phyloP scores from a whole-genome alignment of 2,329 filamentous ascomycete species.

The Ceratocystis variospora region DNA sequence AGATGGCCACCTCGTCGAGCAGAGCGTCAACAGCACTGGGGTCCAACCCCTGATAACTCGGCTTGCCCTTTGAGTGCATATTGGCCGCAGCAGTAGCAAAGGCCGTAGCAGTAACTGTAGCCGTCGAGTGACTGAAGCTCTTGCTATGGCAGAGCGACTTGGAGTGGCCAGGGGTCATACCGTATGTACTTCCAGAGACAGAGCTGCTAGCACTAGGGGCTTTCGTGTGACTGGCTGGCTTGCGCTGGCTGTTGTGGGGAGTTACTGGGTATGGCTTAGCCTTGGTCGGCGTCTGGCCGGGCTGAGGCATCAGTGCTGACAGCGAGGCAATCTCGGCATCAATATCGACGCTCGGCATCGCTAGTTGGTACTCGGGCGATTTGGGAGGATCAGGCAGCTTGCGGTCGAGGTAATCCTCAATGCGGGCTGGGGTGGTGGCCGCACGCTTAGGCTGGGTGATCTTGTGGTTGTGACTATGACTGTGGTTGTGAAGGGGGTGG shows the following conservation, averaged over 20 bases:
- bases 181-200: too few relatives aligned
- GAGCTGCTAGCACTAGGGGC: not conserved
- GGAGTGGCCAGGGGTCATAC: not conserved
- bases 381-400: conserved; percentile 12
- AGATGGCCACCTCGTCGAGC: conserved; percentile 16
- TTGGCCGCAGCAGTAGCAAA: not conserved
- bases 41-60: not conserved
- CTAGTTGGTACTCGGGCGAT: conserved; percentile 9
- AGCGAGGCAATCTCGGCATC: conserved; percentile 10
- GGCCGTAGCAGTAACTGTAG: not conserved
- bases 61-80: not conserved
- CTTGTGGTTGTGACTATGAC: not conserved
- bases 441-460: not conserved
- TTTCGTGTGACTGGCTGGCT: not conserved
- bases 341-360: conserved; percentile 4
- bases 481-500: not conserved
- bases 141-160: not conserved
- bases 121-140: conserved; percentile 3
- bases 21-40: conserved; percentile 13
- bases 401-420: conserved; percentile 9
- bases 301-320: not conserved
- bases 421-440: conserved; percentile 2
- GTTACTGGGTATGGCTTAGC: not conserved
- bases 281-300: not conserved
- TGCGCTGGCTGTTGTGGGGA: not conserved